Conservation (phyloP, 257 asterid genomes). For the Phtheirospermum japonicum region DNA sequence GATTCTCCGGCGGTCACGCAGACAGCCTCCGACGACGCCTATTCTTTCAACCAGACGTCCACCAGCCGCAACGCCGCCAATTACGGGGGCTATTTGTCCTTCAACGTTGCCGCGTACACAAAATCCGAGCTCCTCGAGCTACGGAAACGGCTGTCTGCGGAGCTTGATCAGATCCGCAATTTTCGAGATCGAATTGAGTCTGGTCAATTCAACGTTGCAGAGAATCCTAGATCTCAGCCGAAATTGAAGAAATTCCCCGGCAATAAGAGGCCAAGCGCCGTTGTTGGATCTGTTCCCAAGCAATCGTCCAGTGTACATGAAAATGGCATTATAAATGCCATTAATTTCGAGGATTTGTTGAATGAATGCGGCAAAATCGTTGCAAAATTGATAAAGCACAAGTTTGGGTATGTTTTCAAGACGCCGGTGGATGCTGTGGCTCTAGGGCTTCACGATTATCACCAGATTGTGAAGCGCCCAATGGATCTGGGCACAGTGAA, state of each 20-base stretch:
- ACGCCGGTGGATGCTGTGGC: slow-evolving; percentile 69
- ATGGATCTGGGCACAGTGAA: slow-evolving; percentile 96
- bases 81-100: slow-evolving; percentile 59
- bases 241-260: slow-evolving; percentile 53
- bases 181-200: slow-evolving; percentile 71
- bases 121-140: slow-evolving; percentile 60
- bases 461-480: slow-evolving; percentile 76
- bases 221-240: slow-evolving; percentile 51
- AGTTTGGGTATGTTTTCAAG: slow-evolving; percentile 58
- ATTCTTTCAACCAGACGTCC: slow-evolving; percentile 72
- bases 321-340: slow-evolving; percentile 26
- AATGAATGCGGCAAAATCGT: slow-evolving; percentile 72
- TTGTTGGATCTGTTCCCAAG: slow-evolving; percentile 44
- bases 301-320: slow-evolving; percentile 37
- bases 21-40: slow-evolving; percentile 89
- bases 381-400: slow-evolving; percentile 64
- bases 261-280: slow-evolving; percentile 42
- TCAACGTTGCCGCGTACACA: slow-evolving; percentile 47
- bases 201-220: slow-evolving; percentile 44
- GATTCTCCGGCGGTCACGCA: slow-evolving; percentile 62
- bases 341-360: slow-evolving; percentile 47
- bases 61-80: slow-evolving; percentile 47
- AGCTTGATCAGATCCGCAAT: slow-evolving; percentile 77
- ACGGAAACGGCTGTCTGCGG: slow-evolving; percentile 54
- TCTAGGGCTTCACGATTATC: slow-evolving; percentile 81